Percentiles rank a stretch among this genome's conserved stretches.
phyloP scores from a whole-genome alignment of 2,329 filamentous ascomycete genomes.

The Cladosporium sp. region DNA sequence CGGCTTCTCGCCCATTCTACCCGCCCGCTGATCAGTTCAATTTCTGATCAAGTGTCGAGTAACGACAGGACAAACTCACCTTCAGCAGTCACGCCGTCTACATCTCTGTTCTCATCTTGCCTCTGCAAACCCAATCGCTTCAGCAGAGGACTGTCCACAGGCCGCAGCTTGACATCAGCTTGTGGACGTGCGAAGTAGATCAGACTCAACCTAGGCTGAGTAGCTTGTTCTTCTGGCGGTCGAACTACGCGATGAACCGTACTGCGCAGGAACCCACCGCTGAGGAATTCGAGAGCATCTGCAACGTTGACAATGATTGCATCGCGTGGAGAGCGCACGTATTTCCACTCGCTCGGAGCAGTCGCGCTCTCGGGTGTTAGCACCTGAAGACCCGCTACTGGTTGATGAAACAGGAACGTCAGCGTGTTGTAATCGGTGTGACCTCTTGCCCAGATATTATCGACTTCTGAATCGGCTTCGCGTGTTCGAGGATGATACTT shows the following conservation, averaged over 20 bases:
- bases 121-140: conserved; percentile 31
- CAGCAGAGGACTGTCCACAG: conserved; percentile 41
- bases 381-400: conserved; percentile 1
- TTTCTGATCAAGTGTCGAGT: no score
- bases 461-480: conserved; percentile 17
- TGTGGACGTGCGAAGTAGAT: conserved; percentile 39
- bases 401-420: conserved; percentile 31
- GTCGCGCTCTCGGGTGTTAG: conserved; percentile 4
- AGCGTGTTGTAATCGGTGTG: conserved; percentile 40
- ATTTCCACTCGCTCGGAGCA: conserved; percentile 37
- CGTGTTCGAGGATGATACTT: conserved; percentile 22
- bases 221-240: conserved; percentile 46
- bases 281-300: conserved; percentile 37
- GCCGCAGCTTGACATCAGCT: conserved; percentile 36
- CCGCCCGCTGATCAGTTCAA: conserved; percentile 29
- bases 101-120: conserved; percentile 34
- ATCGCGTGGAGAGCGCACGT: conserved; percentile 36
- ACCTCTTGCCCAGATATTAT: conserved; percentile 23
- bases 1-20: neutral
- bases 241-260: conserved; percentile 48
- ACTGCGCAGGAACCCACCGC: conserved; percentile 43
- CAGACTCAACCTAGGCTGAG: conserved; percentile 40
- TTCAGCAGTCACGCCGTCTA: conserved; percentile 31
- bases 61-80: conserved; percentile 21
- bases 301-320: conserved; percentile 41